These are phyloP conservation scores for Alternaria arbusti DNA, from an alignment of 2,329 filamentous ascomycete genomes.

Conservation along the genomic window DNA sequence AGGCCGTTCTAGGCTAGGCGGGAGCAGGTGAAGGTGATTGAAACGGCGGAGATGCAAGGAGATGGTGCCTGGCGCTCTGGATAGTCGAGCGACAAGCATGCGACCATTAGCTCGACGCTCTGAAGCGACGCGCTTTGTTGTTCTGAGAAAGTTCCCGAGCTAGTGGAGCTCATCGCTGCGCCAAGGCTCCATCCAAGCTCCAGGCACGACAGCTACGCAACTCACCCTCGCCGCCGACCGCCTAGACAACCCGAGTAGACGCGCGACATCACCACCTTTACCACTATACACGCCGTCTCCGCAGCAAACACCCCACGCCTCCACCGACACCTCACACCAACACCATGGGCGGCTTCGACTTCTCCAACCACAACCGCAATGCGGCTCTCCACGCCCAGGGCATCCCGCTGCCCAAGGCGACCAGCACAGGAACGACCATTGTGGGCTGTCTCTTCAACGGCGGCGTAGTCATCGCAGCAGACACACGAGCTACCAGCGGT, in stretches of 20 bases:
- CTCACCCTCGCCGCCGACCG: constrained; percentile 14
- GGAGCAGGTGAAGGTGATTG: constrained; percentile 25
- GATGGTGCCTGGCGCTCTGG: constrained; percentile 25
- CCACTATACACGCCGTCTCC: neutral
- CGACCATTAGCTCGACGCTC: constrained; percentile 12
- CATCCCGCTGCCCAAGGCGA: constrained; percentile 94
- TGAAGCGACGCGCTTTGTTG: constrained; percentile 22
- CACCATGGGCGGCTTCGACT: constrained; percentile 79
- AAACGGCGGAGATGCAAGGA: constrained; percentile 17
- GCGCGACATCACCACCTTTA: neutral
- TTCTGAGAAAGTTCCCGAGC: constrained; percentile 17
- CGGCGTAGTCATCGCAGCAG: constrained; percentile 97
- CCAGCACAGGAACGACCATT: constrained; percentile 98
- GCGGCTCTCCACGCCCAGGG: constrained; percentile 91
- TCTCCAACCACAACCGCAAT: constrained; percentile 99
- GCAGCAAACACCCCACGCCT: neutral
- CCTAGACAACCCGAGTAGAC: neutral
- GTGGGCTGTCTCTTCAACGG: constrained; percentile 97
- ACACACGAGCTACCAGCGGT: constrained; percentile 95
- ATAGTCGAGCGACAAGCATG: constrained; percentile 28
- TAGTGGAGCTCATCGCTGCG: constrained; percentile 11
- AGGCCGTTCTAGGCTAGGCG: constrained; percentile 10
- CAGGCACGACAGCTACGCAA: constrained; percentile 36
- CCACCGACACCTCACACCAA: constrained; percentile 1
- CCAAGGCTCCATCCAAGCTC: constrained; percentile 24